Base-by-base conservation (phyloP, 495 filamentous ascomycete species). In the Xylaria castorea region DNA sequence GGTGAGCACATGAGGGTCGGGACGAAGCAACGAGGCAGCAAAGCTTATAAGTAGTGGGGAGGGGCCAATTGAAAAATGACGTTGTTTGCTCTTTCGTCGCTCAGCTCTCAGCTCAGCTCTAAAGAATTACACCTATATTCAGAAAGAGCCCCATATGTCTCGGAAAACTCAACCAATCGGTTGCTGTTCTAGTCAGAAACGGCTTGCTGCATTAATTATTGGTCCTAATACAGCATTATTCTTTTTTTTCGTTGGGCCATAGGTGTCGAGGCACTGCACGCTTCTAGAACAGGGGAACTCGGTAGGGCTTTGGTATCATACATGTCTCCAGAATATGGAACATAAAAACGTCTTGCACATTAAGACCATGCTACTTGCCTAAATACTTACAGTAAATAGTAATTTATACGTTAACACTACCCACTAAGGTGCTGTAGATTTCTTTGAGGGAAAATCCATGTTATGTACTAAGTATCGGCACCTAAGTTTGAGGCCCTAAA, bases 31-130 rank as follows among this genome's bases (percentile, higher is more conserved):
- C 11, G 22, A 5, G 32, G 36, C 51, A 22, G 38, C 48, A 46
- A 48, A 42, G n/a, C n/a, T n/a, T n/a, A 27, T 34, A 20, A 6
- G 48, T 7, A 50, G 14, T 25, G 22, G 48, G 7, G 38, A 34
- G 51, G 57, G 12, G n/a, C 14, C 38, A 27, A 38, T 51, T 42
- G 57, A 64, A 18, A 16, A 25, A 69, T 53, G 50, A 63, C 48
- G 66, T 68, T 65, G 34, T 12, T 55, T 57, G 55, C n/a, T 40
- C 48, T 57, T 27, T 12, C 20, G 32, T 34, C 0, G 5, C 20
- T 46, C 61, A 63, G 60, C 62, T 65, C 30, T 51, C 46, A 14
- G 32, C 30, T 51, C 64, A 66, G 64, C 62, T 65, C 42, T 32
- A 11, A 1, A 22, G 18, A 2, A 20, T 14, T 14, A n/a, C 25